Evolutionary conservation across 352 stramenopile species (phyloP), one percentile per base, ranked within the genome.

Genomic region (Globisporangium takayamanum): DNA sequence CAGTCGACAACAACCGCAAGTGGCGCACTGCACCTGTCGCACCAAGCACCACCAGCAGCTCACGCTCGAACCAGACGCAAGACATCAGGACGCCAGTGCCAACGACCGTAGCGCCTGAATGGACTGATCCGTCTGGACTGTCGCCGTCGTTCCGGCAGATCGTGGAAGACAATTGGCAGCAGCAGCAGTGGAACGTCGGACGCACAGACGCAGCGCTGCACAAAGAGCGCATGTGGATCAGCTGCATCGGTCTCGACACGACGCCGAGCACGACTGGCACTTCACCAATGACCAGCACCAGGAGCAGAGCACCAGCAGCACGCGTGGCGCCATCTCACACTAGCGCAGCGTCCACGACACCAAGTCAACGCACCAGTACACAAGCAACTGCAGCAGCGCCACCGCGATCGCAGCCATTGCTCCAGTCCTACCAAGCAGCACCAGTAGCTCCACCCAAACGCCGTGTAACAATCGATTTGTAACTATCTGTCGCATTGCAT

Each of bases 151-250:
- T 89, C 30, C 55, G 80, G 5, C 62, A 75, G 36, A 65, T 88
- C 10, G 64, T 89, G 4, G 80, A 89, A 50, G 72, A 70, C 4
- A 80, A 87, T 39, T 89, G 78, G 80, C 50, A 72, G 49, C 64
- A 66, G 33, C 63, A 63, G 50, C 63, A 73, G 48, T 64, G 68
- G 50, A 36, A 50, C 51, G 8, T 59, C 15, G 55, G 53, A 2
- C 49, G 53, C 37, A 55, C 56, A 7, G 57, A 62, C 28, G 55
- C 63, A 0, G 57, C 59, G n/a, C 33, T 78, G 5, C 71, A 67
- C 47, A 72, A 71, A 22, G 71, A 83, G 50, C 71, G 74, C 45
- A 67, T 83, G 68, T 64, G 61, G 60, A 67, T 83, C 57, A 66
- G 69, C 59, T 74, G 68, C 42, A 52, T 78, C 30, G 74, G 74